These are phyloP conservation scores for Forsythia suspensa DNA, from an alignment of 257 asterid species.

Conservation along the genomic window DNA sequence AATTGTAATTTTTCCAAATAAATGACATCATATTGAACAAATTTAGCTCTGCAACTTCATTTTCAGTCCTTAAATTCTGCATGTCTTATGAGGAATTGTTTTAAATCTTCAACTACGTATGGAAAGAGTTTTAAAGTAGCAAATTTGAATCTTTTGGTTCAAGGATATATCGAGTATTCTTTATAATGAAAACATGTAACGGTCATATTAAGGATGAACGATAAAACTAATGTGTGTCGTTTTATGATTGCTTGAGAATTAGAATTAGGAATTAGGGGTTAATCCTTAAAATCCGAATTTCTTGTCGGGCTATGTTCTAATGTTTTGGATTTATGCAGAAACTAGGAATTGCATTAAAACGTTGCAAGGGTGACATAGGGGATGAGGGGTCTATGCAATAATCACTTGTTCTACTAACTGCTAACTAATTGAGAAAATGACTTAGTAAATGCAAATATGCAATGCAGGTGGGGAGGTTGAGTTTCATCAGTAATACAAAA, in stretches of 20 bases:
- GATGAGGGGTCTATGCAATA: background rate
- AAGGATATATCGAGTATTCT: too few relatives aligned
- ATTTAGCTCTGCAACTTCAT: constrained; percentile 19
- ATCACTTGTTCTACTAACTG: constrained; percentile 16
- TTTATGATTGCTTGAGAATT: background rate
- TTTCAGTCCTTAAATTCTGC: background rate
- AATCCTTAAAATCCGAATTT: too few relatives aligned
- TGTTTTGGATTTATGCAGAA: background rate
- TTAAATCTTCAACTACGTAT: background rate
- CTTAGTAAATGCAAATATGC: constrained; percentile 41
- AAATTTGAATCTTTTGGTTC: too few relatives aligned
- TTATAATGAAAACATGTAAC: too few relatives aligned
- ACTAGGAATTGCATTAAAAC: background rate
- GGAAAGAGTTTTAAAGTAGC: too few relatives aligned
- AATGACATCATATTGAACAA: constrained; percentile 29
- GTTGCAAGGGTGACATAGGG: background rate
- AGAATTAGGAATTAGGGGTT: background rate
- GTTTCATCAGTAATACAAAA: background rate
- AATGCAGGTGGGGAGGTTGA: constrained; percentile 37
- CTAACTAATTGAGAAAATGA: constrained; percentile 26
- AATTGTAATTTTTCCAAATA: constrained; percentile 43
- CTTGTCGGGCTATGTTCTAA: background rate
- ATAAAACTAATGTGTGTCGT: too few relatives aligned
- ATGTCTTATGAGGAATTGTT: background rate
- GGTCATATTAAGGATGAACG: too few relatives aligned